Base-by-base conservation (phyloP, 768 basidiomycete genomes). In the Xerocomus brunneocitrinus region DNA sequence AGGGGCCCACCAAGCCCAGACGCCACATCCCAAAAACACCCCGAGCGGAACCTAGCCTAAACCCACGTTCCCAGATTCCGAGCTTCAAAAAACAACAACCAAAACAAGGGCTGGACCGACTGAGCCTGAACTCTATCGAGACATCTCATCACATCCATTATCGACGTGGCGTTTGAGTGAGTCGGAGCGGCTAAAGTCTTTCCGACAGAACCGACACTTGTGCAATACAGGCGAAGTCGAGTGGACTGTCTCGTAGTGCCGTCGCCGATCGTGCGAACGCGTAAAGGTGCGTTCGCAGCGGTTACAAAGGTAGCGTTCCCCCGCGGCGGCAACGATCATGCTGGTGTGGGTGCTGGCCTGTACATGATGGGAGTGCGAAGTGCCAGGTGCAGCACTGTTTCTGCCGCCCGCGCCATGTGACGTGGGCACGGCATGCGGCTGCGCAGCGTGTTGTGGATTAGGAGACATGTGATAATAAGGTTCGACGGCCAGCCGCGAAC, bases 81-180 rank as follows among this genome's bases (percentile, higher is more conserved):
- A 56, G 45, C 45, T 31, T 48, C 31, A 47, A 51, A 52, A 39
- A 44, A 50, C 6, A 12, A 50, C 31, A 38, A 14, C 43, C 25
- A 45, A 36, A 28, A 12, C 9, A 19, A 45, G 14, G 36, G 42
- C 12, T 6, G 42, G 14, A 10, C n/a, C 10, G 28, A 27, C 28
- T 30, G 42, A 40, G 22, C 42, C 28, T 47, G 35, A 50, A 58
- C 55, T 60, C 59, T 69, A 69, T 66, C 66, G 69, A 52, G 77
- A 75, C 75, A 77, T 79, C 65, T 83, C 82, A 66, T 85, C 83
- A 72, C 87, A 88, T 47, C 88, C 88, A 60, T 89, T 88, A 74
- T 91, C 88, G 49, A 86, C 61, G 70, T 91, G 89, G 66, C 89
- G 78, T 71, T 90, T 91, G 58, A 90, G 75, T 54, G 89, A 91